Base-by-base conservation (phyloP, 192 early-diverging fungal genomes). In the Backusella psychrophila region DNA sequence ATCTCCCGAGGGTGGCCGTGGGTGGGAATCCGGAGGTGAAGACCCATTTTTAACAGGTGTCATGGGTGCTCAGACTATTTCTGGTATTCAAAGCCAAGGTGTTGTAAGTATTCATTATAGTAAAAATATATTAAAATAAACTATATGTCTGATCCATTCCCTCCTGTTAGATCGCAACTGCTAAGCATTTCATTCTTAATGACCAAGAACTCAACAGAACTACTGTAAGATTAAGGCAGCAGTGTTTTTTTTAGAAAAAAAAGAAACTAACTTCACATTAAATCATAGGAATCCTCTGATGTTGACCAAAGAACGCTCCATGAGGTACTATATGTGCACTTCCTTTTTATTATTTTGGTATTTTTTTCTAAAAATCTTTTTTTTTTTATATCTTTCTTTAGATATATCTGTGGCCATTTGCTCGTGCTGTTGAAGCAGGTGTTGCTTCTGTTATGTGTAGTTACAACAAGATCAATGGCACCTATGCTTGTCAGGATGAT, bases 371-470 rank as follows among this genome's bases (percentile, higher is more conserved):
- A 5, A 39, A 39, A 9, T 6, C 1, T 39, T 44, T 17, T 5
- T 44, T 4, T 44, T 44, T 17, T n/a, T n/a, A n/a, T 3, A 33
- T 33, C 33, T 33, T 33, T 44, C 14, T 44, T 44, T 44, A 44
- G 42, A 33, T 66, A 76, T 91, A 91, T 69, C 49, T 89, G n/a
- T 77, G 68, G 34, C 87, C 90, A 38, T 91, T 92, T 72, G 75
- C 87, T 67, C 85, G 79, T 35, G 76, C 72, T 46, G 66, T 83
- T 26, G 88, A 84, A 49, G 89, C 85, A 46, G 90, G 89, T 36
- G 84, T 85, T 29, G 87, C 72, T 31, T 78, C 90, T 31, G 66
- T 91, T 72, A 91, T 91, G 90, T 88, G 90, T 69, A 31, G 82
- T 8, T 91, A 91, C 84, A 91, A 91, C 76, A 33, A 63, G 19